Percentiles rank a stretch among this genome's conserved stretches.
Evolutionary conservation across 768 basidiomycete species (phyloP).

Genomic region (Amyloporia xantha): DNA sequence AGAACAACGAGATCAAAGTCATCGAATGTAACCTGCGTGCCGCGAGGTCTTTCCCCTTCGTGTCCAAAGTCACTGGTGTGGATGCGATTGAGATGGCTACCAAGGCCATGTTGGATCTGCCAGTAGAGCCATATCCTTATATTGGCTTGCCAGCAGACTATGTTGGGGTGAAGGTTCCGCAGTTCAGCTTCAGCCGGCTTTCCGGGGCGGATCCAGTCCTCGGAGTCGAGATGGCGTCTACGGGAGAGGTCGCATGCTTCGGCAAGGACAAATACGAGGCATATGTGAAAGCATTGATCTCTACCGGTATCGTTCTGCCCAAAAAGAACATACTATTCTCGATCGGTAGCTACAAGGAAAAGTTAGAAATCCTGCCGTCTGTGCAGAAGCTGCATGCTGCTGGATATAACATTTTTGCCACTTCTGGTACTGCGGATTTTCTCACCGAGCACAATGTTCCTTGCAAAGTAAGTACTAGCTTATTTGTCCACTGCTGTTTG

Average conservation of each 20-base stretch:
- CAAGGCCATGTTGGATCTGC: conserved; percentile 92
- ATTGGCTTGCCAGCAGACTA: conserved; percentile 84
- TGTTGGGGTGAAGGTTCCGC: conserved; percentile 99
- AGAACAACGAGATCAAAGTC: conserved; percentile 99
- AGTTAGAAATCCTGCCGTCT: conserved; percentile 90
- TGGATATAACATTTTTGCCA: conserved; percentile 96
- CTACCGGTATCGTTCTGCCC: conserved; percentile 89
- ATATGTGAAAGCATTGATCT: conserved; percentile 94
- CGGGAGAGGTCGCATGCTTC: conserved; percentile 98
- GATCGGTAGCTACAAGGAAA: conserved; percentile 95
- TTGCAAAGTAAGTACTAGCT: conserved; percentile 66
- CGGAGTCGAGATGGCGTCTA: conserved; percentile 99
- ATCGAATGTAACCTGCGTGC: conserved; percentile 99
- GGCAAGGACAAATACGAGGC: conserved; percentile 97
- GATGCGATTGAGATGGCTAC: conserved; percentile 99
- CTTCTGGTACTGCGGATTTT: conserved; percentile 96
- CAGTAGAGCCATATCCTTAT: conserved; percentile 88
- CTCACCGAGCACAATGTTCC: conserved; percentile 94
- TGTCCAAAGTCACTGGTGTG: conserved; percentile 95
- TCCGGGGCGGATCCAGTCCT: conserved; percentile 97
- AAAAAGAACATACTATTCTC: conserved; percentile 98
- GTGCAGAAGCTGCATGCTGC: conserved; percentile 91
- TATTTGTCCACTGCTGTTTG: not conserved
- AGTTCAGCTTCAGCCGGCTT: conserved; percentile 95
- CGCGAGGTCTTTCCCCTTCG: conserved; percentile 97